Conservation (phyloP, 75 land plant species). For the Isoetes taiwanensis region DNA sequence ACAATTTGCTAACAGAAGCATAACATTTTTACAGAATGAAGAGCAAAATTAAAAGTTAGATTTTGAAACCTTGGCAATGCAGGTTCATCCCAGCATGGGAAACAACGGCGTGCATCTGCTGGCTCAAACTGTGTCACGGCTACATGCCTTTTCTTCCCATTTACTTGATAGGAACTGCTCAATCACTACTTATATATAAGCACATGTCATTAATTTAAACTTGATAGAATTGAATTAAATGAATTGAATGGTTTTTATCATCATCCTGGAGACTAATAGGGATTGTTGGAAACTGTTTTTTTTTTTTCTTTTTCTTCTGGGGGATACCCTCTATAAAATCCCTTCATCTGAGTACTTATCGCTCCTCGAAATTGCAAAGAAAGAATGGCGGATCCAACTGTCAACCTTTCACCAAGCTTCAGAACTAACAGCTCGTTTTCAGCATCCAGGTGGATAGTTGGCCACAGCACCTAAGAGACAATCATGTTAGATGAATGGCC, state of each 20-base stretch:
- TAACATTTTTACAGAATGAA: background rate
- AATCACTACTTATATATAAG: too few relatives aligned
- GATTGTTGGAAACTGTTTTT: too few relatives aligned
- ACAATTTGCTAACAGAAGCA: background rate
- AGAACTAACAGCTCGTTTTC: background rate
- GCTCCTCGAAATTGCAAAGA: background rate
- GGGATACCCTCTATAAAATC: too few relatives aligned
- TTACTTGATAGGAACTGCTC: background rate
- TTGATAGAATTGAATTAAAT: too few relatives aligned
- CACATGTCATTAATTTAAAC: too few relatives aligned
- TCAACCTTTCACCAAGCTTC: background rate
- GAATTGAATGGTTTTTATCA: too few relatives aligned
- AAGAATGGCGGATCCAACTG: background rate
- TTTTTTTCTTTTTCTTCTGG: too few relatives aligned
- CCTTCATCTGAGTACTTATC: background rate
- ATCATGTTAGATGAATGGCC: too few relatives aligned
- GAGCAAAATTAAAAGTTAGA: background rate
- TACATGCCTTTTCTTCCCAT: background rate
- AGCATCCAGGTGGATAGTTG: background rate
- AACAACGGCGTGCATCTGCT: background rate
- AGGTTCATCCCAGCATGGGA: slow-evolving; percentile 4
- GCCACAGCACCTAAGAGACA: background rate
- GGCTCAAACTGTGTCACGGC: slow-evolving; percentile 8
- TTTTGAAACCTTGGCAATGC: slow-evolving; percentile 3
- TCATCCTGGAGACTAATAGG: too few relatives aligned